Base-by-base conservation (phyloP, 768 basidiomycete species). In the Fomitopsis serialis region DNA sequence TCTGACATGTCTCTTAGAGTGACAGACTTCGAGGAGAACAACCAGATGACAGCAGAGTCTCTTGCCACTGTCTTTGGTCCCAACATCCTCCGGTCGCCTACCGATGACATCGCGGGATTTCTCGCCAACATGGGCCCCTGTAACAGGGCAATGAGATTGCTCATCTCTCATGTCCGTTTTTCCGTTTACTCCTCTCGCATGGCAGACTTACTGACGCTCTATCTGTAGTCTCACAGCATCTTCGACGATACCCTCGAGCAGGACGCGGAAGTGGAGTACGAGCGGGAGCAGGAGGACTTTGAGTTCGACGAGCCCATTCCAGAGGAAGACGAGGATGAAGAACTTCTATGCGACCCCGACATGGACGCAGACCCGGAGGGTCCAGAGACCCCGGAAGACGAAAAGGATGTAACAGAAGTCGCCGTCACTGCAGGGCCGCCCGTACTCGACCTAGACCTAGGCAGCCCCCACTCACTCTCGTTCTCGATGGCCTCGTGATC, bases 41-140 rank as follows among this genome's bases (percentile, higher is more conserved):
- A 92, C 61, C 91, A 93, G 55, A 94, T 94, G 92, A 89, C 87
- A 1, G 84, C 89, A 1, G 85, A 92, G 58, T 84, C 87, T 7
- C 74, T 94, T 2, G 85, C 92, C 0, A 91, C 92, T 49, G 89
- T 92, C 17, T 92, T 92, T 68, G 88, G 88, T 56, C 89, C 88
- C 6, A 91, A 89, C 63, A 68, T 92, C 45, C 65, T 90, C 48
- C 82, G 89, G 19, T 84, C 88, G 3, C 87, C 87, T 2, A 82
- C 86, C 63, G 88, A 87, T 55, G 85, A 89, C 63, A 86, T 90
- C 68, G 81, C 78, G 11, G 76, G 86, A 68, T 86, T 90, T 60
- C 74, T 91, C 55, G 78, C 84, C 52, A 90, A 91, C 60, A 91
- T 92, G 89, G 82, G 82, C 15, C 72, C 82, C 59, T 81, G 85